Percentiles rank a stretch among this genome's conserved stretches.
Evolutionary conservation across 2,329 filamentous ascomycete species (phyloP).

Genomic region (Ceratocystis destructans): DNA sequence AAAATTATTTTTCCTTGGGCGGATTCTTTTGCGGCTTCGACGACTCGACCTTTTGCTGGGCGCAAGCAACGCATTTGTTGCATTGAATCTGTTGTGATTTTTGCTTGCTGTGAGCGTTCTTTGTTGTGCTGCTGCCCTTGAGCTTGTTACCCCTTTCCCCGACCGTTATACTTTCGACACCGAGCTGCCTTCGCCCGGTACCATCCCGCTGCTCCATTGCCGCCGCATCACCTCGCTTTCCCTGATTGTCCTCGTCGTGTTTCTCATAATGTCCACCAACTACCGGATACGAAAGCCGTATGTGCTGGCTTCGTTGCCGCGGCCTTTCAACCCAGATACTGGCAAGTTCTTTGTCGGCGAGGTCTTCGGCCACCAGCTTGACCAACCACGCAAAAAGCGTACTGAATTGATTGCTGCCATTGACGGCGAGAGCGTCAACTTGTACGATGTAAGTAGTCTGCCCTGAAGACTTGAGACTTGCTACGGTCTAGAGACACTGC

Average conservation of each 20-base stretch:
- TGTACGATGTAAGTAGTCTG: constrained; percentile 45
- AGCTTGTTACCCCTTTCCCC: background rate
- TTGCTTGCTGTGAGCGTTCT: background rate
- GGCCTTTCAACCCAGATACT: constrained; percentile 38
- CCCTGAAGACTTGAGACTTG: background rate
- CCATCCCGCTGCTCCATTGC: background rate
- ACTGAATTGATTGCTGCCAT: constrained; percentile 50
- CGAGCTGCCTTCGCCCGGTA: background rate
- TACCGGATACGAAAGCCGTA: constrained; percentile 53
- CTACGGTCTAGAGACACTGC: too few relatives aligned
- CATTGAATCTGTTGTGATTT: background rate
- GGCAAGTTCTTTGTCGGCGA: constrained; percentile 43
- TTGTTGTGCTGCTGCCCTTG: background rate
- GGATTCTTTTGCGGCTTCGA: background rate
- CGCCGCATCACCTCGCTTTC: background rate
- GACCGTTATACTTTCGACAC: background rate
- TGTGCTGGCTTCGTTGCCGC: constrained; percentile 45
- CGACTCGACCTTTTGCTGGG: background rate
- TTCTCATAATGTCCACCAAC: constrained; percentile 38
- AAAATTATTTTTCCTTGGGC: constrained; percentile 15
- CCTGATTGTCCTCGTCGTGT: constrained; percentile 13
- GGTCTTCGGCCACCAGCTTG: constrained; percentile 45
- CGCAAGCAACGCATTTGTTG: background rate
- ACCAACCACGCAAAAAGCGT: constrained; percentile 47
- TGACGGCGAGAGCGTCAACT: constrained; percentile 51